A percentile compares a stretch with the other conserved stretches of the same genome.
Conservation (phyloP, 768 basidiomycete species). For the Suillus bovinus region DNA sequence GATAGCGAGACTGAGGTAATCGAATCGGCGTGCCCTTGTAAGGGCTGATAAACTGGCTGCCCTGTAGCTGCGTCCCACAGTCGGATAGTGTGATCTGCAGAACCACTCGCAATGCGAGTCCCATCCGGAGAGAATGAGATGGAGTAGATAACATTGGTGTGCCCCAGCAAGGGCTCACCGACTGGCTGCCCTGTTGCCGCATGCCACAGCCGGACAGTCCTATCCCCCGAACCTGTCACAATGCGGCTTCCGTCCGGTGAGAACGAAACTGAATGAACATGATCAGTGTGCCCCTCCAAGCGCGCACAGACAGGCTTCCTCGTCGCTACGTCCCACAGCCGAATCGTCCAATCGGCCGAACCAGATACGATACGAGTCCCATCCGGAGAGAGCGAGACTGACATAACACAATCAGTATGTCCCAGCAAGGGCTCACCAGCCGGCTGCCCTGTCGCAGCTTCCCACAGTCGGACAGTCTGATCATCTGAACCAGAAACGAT, state of each 20-base stretch:
- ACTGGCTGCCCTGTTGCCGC: too few species aligned
- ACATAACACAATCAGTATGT: rapidly evolving
- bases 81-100: too few species aligned
- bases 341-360: neutral
- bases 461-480: constrained; percentile 16
- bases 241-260: neutral
- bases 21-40: too few species aligned
- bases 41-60: too few species aligned
- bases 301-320: neutral
- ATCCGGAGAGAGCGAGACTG: neutral
- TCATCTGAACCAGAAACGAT: constrained; percentile 21
- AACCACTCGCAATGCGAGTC: too few species aligned
- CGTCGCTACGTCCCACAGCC: neutral
- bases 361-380: neutral
- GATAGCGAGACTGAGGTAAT: neutral
- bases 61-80: too few species aligned
- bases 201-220: too few species aligned
- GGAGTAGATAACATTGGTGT: too few species aligned
- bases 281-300: neutral
- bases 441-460: neutral
- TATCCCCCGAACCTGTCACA: too few species aligned
- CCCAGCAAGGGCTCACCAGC: neutral
- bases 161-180: too few species aligned
- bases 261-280: neutral
- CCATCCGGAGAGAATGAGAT: too few species aligned